Percentiles rank a stretch among this genome's conserved stretches.
Evolutionary conservation across 2,329 filamentous ascomycete species (phyloP).

Genomic region (Xylaria sp.): DNA sequence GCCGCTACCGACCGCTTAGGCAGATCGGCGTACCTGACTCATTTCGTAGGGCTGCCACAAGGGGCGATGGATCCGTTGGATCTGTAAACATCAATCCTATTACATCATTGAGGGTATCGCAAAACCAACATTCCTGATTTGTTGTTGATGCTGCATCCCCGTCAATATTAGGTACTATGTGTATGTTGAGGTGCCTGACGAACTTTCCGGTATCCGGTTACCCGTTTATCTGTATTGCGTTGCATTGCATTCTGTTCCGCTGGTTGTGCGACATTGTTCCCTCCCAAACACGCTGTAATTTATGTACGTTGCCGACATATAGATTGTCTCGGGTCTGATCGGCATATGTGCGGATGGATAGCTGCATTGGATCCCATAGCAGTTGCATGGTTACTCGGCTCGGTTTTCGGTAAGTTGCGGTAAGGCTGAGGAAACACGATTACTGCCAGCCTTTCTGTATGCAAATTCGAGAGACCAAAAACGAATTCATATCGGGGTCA

Average conservation of each 20-base stretch:
- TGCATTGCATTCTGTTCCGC: background rate
- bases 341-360: background rate
- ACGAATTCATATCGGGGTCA: background rate
- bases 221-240: background rate
- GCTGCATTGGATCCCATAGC: background rate
- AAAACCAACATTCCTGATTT: background rate
- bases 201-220: background rate
- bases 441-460: background rate
- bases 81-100: background rate
- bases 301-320: background rate
- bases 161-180: background rate
- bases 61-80: background rate
- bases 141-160: background rate
- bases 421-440: background rate
- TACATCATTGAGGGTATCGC: conserved; percentile 1
- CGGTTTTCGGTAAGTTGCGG: background rate
- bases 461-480: background rate
- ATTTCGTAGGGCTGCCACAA: background rate
- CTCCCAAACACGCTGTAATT: background rate
- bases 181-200: background rate
- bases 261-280: background rate
- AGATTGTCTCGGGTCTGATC: background rate
- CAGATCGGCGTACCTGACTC: background rate
- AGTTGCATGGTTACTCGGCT: background rate
- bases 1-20: background rate